phyloP scores from a whole-genome alignment of 1,139 yeast species.

The Yamadazyma aaseri region DNA sequence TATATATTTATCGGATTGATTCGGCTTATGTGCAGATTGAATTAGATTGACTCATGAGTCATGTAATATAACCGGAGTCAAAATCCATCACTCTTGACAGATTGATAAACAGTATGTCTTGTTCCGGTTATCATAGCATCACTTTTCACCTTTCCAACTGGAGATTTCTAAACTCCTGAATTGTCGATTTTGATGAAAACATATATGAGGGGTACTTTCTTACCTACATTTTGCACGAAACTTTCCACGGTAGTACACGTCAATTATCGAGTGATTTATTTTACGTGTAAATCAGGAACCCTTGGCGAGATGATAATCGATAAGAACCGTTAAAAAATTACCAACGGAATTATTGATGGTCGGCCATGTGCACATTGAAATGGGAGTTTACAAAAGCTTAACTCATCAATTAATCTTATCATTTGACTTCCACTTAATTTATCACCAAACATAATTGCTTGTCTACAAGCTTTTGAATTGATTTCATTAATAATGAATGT shows the following conservation, averaged over 20 bases:
- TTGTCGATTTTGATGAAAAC: neutral
- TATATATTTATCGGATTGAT: neutral
- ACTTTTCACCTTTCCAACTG: neutral
- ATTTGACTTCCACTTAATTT: constrained; percentile 44
- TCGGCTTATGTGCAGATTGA: constrained; percentile 1
- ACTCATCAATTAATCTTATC: constrained; percentile 33
- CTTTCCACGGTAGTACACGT: neutral
- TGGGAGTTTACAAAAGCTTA: constrained; percentile 56
- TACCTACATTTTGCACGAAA: neutral
- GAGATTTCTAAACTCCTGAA: neutral
- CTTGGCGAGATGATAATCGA: too few relatives aligned
- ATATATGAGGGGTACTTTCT: constrained; percentile 1
- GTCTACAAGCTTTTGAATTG: constrained; percentile 67
- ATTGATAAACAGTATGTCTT: too few relatives aligned
- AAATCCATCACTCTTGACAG: too few relatives aligned
- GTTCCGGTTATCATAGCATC: neutral
- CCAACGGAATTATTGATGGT: constrained; percentile 66
- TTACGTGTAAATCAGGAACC: neutral
- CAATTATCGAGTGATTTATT: neutral
- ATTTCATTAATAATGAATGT: constrained; percentile 46
- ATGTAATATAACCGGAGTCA: neutral
- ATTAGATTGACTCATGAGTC: constrained; percentile 4
- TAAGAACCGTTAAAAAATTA: constrained; percentile 1
- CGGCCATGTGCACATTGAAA: constrained; percentile 89
- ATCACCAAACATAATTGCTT: constrained; percentile 76